Base-by-base conservation (phyloP, 345 rosid genomes). In the Acer negundo region DNA sequence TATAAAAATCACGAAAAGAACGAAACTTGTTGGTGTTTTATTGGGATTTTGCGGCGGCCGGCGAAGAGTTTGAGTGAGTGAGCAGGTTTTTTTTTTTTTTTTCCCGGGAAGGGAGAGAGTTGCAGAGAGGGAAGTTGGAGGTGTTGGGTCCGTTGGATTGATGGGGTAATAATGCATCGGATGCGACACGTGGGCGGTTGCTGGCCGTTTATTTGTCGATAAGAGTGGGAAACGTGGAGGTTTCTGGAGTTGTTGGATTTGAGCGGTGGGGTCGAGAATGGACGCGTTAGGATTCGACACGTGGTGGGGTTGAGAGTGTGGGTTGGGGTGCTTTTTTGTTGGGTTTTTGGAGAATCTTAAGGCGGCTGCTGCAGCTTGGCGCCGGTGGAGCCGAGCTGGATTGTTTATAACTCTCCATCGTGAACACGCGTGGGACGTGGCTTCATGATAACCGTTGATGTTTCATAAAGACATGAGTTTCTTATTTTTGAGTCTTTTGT, bases 81-180 rank as follows among this genome's bases (percentile, higher is more conserved):
- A n/a, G 10, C n/a, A 6, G 0, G 5, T 5, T 31, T 31, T 31
- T 31, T 31, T 31, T 26, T 12, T 22, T 70, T 51, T 24, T 24
- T 59, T 26, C 68, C 75, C 51, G 65, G 40, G 40, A 26, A 24
- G 73, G 40, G 75, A 28, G 71, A 56, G 53, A 62, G 64, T 6
- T 16, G 46, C n/a, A n/a, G 72, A 23, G 17, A 69, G 56, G n/a
- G 53, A 40, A 42, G 55, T 71, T n/a, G 19, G 51, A 19, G 40
- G 62, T 74, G 77, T 77, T 81, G 84, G 81, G 88, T 84, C 90
- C 90, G 91, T 88, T 81, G 87, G 89, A 88, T 88, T 81, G 72
- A 69, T 22, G 81, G 86, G 83, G 64, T 85, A 85, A 88, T 85
- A 84, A 80, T 75, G 80, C 76, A 86, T 84, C 82, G 75, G 74